Evolutionary conservation across 1,284 basidiomycete genomes (phyloP).

Genomic region (Sanghuangporus sanghuang): DNA sequence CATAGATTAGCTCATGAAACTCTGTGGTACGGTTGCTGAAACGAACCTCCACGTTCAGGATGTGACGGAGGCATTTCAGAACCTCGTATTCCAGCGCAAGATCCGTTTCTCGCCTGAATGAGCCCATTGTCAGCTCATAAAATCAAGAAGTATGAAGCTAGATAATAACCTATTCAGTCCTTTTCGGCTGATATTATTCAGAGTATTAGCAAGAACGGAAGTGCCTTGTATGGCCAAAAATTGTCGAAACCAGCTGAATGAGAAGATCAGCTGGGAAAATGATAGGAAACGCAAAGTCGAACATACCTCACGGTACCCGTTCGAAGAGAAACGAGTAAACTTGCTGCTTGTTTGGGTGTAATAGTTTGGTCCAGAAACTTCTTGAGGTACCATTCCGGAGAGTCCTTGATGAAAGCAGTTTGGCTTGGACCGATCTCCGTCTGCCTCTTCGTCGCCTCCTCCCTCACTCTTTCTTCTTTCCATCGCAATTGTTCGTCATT

Average conservation of each 20-base stretch:
- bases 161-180: slow-evolving; percentile 47
- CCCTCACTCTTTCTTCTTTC: slow-evolving; percentile 61
- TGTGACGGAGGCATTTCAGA: slow-evolving; percentile 82
- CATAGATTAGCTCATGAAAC: slow-evolving; percentile 11
- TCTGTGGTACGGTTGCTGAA: neutral
- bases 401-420: slow-evolving; percentile 49
- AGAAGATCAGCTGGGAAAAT: neutral
- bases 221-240: slow-evolving; percentile 81
- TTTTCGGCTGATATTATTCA: slow-evolving; percentile 72
- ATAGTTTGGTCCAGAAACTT: slow-evolving; percentile 87
- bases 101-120: slow-evolving; percentile 58
- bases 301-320: slow-evolving; percentile 77
- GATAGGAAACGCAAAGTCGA: neutral
- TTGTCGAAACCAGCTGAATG: slow-evolving; percentile 70
- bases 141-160: neutral
- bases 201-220: slow-evolving; percentile 78
- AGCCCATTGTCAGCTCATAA: neutral
- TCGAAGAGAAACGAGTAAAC: slow-evolving; percentile 77
- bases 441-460: slow-evolving; percentile 57
- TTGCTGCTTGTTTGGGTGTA: slow-evolving; percentile 74
- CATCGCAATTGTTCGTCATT: slow-evolving; percentile 80
- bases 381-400: slow-evolving; percentile 86
- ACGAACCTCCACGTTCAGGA: slow-evolving; percentile 74
- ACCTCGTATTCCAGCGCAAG: slow-evolving; percentile 82
- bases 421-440: slow-evolving; percentile 47